These are phyloP conservation scores for Nicotiana paniculata DNA, from an alignment of 257 asterid species.

Conservation along the genomic window DNA sequence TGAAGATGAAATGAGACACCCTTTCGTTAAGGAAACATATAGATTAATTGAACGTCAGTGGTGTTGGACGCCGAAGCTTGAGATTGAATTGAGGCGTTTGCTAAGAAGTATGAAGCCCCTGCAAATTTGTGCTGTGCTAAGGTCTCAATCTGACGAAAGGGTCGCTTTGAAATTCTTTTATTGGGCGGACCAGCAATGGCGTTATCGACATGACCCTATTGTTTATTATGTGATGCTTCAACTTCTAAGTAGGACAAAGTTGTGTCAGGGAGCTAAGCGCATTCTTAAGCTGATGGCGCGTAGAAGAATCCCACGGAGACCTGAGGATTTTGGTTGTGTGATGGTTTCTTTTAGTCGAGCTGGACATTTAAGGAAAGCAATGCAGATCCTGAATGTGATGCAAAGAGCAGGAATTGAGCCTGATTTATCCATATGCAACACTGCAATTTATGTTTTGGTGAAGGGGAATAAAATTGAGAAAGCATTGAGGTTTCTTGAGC, in stretches of 20 bases:
- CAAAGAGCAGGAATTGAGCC: conserved; percentile 74
- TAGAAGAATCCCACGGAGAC: conserved; percentile 51
- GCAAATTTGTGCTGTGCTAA: conserved; percentile 73
- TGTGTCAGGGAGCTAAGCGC: conserved; percentile 92
- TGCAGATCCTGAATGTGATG: conserved; percentile 70
- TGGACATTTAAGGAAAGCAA: conserved; percentile 70
- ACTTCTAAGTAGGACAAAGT: conserved; percentile 69
- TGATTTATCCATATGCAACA: conserved; percentile 61
- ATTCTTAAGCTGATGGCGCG: conserved; percentile 60
- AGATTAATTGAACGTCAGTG: conserved; percentile 55
- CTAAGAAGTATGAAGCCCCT: conserved; percentile 61
- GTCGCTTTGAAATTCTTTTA: conserved; percentile 71
- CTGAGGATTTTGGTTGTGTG: conserved; percentile 76
- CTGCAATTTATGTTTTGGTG: conserved; percentile 76
- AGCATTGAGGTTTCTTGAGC: conserved; percentile 66
- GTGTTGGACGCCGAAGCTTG: conserved; percentile 65
- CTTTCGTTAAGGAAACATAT: conserved; percentile 71
- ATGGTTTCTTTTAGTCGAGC: conserved; percentile 96
- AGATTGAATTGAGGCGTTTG: conserved; percentile 60
- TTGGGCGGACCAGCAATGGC: conserved; percentile 95
- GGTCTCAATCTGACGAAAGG: conserved; percentile 72
- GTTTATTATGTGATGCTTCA: conserved; percentile 76
- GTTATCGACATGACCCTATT: conserved; percentile 63
- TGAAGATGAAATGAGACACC: conserved; percentile 64
- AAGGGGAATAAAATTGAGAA: conserved; percentile 63